Conservation (phyloP, 2,329 filamentous ascomycete genomes). For the Fusarium stilboides region DNA sequence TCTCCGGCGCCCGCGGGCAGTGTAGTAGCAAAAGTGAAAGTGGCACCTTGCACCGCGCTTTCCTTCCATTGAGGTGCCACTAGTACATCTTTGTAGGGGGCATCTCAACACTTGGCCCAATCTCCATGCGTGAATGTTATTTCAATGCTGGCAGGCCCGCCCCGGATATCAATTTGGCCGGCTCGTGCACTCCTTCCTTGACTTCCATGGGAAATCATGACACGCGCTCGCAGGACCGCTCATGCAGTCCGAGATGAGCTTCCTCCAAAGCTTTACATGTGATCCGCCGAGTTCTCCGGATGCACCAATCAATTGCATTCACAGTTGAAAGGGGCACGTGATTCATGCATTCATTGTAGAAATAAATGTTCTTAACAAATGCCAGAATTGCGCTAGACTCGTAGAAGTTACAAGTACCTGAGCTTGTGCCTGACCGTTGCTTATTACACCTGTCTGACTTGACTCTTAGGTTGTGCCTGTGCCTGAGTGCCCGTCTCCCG, state of each 20-base stretch:
- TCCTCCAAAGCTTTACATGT: slow-evolving; percentile 50
- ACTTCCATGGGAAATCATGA: slow-evolving; percentile 21
- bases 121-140: slow-evolving; percentile 38
- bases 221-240: slow-evolving; percentile 30
- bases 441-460: slow-evolving; percentile 26
- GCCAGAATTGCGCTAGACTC: slow-evolving; percentile 18
- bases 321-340: slow-evolving; percentile 35
- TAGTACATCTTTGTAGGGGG: slow-evolving; percentile 42
- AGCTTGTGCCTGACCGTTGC: slow-evolving; percentile 35
- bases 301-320: slow-evolving; percentile 39
- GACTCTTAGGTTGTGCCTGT: slow-evolving; percentile 31
- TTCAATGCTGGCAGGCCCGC: slow-evolving; percentile 28
- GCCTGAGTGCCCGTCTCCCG: slow-evolving; percentile 31
- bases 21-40: slow-evolving; percentile 39
- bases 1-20: slow-evolving; percentile 33
- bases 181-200: slow-evolving; percentile 30
- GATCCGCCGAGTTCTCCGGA: slow-evolving; percentile 49
- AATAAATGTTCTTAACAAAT: slow-evolving; percentile 1
- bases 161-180: slow-evolving; percentile 31
- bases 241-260: slow-evolving; percentile 41
- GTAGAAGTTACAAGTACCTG: slow-evolving; percentile 5
- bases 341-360: slow-evolving; percentile 5
- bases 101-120: slow-evolving; percentile 41
- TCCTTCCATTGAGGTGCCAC: slow-evolving; percentile 41
- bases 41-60: slow-evolving; percentile 46